Conservation (phyloP, 768 basidiomycete genomes). For the Chalciporus sphaerocephalus region DNA sequence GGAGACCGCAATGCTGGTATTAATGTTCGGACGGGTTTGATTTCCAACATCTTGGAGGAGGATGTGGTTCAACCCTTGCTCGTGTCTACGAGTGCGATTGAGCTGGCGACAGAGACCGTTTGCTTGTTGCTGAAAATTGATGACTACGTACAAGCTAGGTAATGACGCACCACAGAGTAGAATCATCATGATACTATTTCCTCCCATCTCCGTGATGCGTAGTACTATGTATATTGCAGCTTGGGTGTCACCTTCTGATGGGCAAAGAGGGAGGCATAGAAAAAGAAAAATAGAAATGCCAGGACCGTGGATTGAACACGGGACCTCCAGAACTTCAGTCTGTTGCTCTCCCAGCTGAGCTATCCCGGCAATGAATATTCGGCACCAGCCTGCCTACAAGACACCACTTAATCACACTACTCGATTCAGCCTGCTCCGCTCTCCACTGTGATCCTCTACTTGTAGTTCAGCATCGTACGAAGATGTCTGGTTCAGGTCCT, state of each 20-base stretch:
- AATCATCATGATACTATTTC: background rate
- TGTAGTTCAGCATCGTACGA: constrained; percentile 12
- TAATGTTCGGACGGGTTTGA: constrained; percentile 96
- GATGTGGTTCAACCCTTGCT: constrained; percentile 95
- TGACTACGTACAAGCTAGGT: constrained; percentile 82
- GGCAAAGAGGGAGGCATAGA: too few species aligned
- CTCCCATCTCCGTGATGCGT: background rate
- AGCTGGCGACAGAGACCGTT: constrained; percentile 96
- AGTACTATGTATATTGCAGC: too few species aligned
- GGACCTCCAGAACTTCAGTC: constrained; percentile 77
- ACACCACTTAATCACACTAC: background rate
- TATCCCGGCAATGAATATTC: constrained; percentile 45
- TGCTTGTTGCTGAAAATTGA: constrained; percentile 94
- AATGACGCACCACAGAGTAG: constrained; percentile 16
- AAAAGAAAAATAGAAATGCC: constrained; percentile 39
- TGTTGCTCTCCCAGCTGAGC: constrained; percentile 76
- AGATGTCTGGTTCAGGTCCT: constrained; percentile 86
- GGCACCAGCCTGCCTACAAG: background rate
- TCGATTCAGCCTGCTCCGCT: background rate
- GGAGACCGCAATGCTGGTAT: constrained; percentile 95
- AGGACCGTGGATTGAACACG: constrained; percentile 77
- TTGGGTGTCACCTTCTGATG: background rate
- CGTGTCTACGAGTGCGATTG: constrained; percentile 92
- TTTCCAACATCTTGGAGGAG: constrained; percentile 96
- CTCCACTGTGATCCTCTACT: background rate